phyloP scores from a whole-genome alignment of 495 filamentous ascomycete genomes.

The Xylaria curta region DNA sequence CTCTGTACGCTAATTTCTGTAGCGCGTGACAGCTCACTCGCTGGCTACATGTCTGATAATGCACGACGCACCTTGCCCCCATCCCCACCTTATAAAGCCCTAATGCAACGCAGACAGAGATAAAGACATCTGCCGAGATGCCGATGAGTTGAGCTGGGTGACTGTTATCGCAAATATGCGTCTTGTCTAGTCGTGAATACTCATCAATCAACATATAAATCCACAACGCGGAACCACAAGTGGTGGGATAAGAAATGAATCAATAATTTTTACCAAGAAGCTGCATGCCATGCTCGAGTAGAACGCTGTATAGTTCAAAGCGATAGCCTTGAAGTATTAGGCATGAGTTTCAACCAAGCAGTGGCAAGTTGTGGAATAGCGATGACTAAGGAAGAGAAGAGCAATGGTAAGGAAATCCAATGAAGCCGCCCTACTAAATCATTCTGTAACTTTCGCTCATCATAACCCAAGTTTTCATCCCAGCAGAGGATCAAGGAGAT shows the following conservation, averaged over 20 bases:
- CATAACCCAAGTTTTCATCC: not conserved
- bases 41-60: not conserved
- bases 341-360: not conserved
- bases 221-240: no score
- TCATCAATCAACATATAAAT: not conserved
- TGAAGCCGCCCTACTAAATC: not conserved
- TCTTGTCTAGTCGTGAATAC: not conserved
- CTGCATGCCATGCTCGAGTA: not conserved
- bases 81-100: not conserved
- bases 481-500: not conserved
- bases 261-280: not conserved
- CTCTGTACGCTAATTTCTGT: not conserved
- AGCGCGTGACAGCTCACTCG: not conserved
- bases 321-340: not conserved
- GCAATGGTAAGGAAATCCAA: not conserved
- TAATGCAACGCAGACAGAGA: not conserved
- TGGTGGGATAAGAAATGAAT: not conserved
- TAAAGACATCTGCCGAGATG: not conserved
- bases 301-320: not conserved
- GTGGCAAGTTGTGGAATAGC: no score
- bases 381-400: not conserved
- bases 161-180: not conserved
- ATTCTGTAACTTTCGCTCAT: not conserved
- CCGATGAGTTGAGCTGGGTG: not conserved
- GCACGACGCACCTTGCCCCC: not conserved